These are phyloP conservation scores for Claviceps sp. DNA, from an alignment of 2,329 filamentous ascomycete genomes.

Conservation along the genomic window DNA sequence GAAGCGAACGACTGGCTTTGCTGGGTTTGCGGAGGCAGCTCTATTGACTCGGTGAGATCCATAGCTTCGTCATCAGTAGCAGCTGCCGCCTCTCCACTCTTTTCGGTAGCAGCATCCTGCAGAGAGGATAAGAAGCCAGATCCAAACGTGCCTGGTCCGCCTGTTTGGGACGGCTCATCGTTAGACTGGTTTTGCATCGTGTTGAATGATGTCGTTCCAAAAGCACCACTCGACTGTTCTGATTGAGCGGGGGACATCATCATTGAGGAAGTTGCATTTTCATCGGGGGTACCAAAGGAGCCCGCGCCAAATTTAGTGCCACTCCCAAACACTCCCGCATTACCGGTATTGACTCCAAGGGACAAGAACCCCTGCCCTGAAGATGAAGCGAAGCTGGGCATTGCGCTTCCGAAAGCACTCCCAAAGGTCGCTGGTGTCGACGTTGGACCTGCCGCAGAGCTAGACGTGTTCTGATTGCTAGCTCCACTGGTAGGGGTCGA, in stretches of 20 bases:
- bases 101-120: constrained; percentile 26
- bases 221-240: constrained; percentile 20
- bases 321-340: constrained; percentile 24
- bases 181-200: constrained; percentile 45
- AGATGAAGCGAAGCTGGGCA: constrained; percentile 37
- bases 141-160: constrained; percentile 41
- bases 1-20: constrained; percentile 19
- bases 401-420: constrained; percentile 13
- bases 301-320: constrained; percentile 22
- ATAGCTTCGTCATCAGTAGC: constrained; percentile 39
- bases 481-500: constrained; percentile 25
- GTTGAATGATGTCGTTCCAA: constrained; percentile 49
- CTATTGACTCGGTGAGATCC: constrained; percentile 24
- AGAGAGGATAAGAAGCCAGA: constrained; percentile 29
- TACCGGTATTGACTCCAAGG: constrained; percentile 23
- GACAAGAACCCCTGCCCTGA: constrained; percentile 42
- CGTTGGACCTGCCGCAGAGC: constrained; percentile 15
- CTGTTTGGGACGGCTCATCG: constrained; percentile 29
- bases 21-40: constrained; percentile 24
- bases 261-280: constrained; percentile 10
- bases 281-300: constrained; percentile 17
- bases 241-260: constrained; percentile 16
- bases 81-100: constrained; percentile 21
- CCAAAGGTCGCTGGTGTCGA: constrained; percentile 23
- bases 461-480: constrained; percentile 24